phyloP scores from a whole-genome alignment of 192 early-diverging fungal genomes.

The Entomortierella lignicola region DNA sequence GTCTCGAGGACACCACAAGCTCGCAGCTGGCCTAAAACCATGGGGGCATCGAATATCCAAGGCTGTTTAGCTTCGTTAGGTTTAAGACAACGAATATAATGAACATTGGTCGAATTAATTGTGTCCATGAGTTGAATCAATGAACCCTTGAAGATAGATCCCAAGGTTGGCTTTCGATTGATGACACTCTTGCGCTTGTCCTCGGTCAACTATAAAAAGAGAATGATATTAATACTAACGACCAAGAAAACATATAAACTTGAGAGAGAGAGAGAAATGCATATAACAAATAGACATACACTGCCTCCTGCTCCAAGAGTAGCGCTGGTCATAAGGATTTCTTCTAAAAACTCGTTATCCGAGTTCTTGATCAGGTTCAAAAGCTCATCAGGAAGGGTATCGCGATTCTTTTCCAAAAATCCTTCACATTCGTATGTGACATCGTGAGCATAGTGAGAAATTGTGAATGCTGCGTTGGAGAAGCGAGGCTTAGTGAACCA shows the following conservation, averaged over 20 bases:
- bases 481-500: slow-evolving; percentile 95
- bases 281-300: slow-evolving; percentile 35
- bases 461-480: slow-evolving; percentile 87
- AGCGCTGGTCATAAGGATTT: slow-evolving; percentile 75
- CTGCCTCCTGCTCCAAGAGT: slow-evolving; percentile 57
- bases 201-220: slow-evolving; percentile 31
- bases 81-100: slow-evolving; percentile 99
- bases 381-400: slow-evolving; percentile 95
- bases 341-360: slow-evolving; percentile 84
- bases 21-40: slow-evolving; percentile 93
- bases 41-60: slow-evolving; percentile 93
- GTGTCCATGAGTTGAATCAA: slow-evolving; percentile 96
- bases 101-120: slow-evolving; percentile 90
- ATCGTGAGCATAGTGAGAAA: slow-evolving; percentile 95
- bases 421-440: slow-evolving; percentile 95
- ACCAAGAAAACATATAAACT: no score
- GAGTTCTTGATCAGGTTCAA: slow-evolving; percentile 81
- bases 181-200: slow-evolving; percentile 64
- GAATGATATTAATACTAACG: no score
- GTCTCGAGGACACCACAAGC: slow-evolving; percentile 99
- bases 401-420: slow-evolving; percentile 99
- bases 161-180: slow-evolving; percentile 89
- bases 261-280: no score
- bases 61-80: slow-evolving; percentile 95
- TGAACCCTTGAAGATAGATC: slow-evolving; percentile 96